These are phyloP conservation scores for Coniochaeta pulveracea DNA, from an alignment of 2,329 filamentous ascomycete species.

Conservation along the genomic window DNA sequence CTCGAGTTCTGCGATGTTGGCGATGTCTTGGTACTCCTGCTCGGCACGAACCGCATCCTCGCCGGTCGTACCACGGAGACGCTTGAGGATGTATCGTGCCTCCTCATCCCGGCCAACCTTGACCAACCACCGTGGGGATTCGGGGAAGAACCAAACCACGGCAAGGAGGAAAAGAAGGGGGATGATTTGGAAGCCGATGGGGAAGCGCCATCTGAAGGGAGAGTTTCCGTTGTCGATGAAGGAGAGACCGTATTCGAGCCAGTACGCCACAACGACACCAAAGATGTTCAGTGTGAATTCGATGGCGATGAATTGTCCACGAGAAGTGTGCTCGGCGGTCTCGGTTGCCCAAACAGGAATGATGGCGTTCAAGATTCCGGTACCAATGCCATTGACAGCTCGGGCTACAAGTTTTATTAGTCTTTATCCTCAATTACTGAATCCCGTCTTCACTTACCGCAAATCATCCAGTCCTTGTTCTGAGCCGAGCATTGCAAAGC, in stretches of 20 bases:
- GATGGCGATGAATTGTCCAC: slow-evolving; percentile 51
- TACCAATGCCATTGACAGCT: slow-evolving; percentile 53
- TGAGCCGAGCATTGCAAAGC: slow-evolving; percentile 53
- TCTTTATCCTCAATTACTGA: background rate
- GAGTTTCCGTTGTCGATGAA: slow-evolving; percentile 14
- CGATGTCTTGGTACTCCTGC: slow-evolving; percentile 57
- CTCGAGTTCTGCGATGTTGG: slow-evolving; percentile 51
- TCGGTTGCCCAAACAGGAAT: slow-evolving; percentile 64
- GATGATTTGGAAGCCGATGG: slow-evolving; percentile 20
- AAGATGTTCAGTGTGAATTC: slow-evolving; percentile 18
- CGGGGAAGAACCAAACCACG: slow-evolving; percentile 16
- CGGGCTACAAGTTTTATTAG: slow-evolving; percentile 35
- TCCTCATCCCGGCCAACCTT: slow-evolving; percentile 16
- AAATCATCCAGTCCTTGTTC: slow-evolving; percentile 61
- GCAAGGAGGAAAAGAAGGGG: slow-evolving; percentile 16
- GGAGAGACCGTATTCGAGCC: slow-evolving; percentile 20
- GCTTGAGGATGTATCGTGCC: slow-evolving; percentile 22
- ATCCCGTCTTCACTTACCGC: slow-evolving; percentile 28
- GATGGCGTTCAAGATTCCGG: slow-evolving; percentile 59
- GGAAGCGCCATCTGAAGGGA: slow-evolving; percentile 16
- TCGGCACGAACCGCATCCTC: slow-evolving; percentile 19
- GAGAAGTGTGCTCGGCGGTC: slow-evolving; percentile 53
- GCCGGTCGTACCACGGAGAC: background rate
- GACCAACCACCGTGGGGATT: slow-evolving; percentile 17
- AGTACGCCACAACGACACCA: slow-evolving; percentile 17